Evolutionary conservation across 257 asterid species (phyloP), one percentile per base, ranked within the genome.

Genomic region (Primulina huaijiensis): DNA sequence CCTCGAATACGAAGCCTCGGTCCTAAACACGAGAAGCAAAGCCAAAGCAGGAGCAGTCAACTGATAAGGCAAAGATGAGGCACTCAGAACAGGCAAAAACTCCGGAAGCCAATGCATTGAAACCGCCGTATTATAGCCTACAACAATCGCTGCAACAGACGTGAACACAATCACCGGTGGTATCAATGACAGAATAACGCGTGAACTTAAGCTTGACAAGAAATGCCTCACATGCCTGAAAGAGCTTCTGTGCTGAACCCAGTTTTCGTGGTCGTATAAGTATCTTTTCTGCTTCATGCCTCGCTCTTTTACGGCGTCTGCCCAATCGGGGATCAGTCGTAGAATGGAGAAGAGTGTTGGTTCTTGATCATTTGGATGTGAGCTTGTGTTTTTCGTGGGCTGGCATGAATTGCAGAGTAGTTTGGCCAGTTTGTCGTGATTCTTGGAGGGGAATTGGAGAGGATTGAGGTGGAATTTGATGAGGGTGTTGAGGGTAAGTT

Each of bases 1-100:
- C 87, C 97, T 85, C 38, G 99, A 82, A 80, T 94, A 94, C 12
- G 97, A 94, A 0, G 99, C 97, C 86, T 94, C 99, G 0, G 99
- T 94, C 82, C 99, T 84, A 38, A 94, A 94, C 23, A 94, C 99
- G 75, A 94, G 40, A 46, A 94, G 80, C 76, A 94, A 88, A n/a
- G 96, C 99, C 75, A 94, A 63, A 2, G 99, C 99, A 2, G 97
- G 97, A 3, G 97, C 99, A 0, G 96, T 89, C 57, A 90, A 75
- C 89, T 94, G 97, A 67, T 91, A 94, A 21, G 99, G 96, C 88
- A 91, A 76, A 0, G 99, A 78, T 40, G 97, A 90, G 8, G 96
- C 84, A 60, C 94, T 81, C 82, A 94, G 63, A 9, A 84, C 34
- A 0, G 99, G 96, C 70, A 91, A 84, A 35, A 87, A 80, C 64